phyloP scores from a whole-genome alignment of 192 early-diverging fungal genomes.

The Phycomyces nitens region DNA sequence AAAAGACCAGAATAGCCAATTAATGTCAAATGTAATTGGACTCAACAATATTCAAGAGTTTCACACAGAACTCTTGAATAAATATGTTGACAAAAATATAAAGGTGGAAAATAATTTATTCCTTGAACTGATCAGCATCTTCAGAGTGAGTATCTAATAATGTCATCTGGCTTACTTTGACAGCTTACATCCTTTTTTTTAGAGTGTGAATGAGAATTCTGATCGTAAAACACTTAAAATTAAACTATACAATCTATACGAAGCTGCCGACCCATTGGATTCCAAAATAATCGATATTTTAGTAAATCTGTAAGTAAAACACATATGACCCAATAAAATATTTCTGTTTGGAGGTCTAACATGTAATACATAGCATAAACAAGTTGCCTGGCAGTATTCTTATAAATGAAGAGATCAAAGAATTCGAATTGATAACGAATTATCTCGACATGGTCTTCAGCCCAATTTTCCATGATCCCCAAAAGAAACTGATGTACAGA shows the following conservation, averaged over 20 bases:
- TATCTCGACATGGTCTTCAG: conserved; percentile 9
- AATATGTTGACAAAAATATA: conserved; percentile 11
- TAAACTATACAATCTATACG: conserved; percentile 14
- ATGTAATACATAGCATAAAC: conserved; percentile 16
- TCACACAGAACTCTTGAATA: conserved; percentile 15
- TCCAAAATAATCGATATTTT: conserved; percentile 19
- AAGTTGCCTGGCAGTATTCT: conserved; percentile 17
- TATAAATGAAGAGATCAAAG: conserved; percentile 19
- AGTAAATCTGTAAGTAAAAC: conserved; percentile 11
- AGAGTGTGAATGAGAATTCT: conserved; percentile 16
- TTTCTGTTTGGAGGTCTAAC: conserved; percentile 18
- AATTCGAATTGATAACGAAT: conserved; percentile 14
- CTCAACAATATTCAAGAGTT: conserved; percentile 14
- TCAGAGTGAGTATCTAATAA: conserved; percentile 14
- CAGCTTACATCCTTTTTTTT: conserved; percentile 16
- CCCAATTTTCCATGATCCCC: conserved; percentile 9
- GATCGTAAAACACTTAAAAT: conserved; percentile 17
- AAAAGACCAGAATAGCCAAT: conserved; percentile 13
- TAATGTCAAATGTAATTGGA: conserved; percentile 14
- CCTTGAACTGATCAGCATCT: conserved; percentile 10
- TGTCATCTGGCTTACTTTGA: conserved; percentile 13
- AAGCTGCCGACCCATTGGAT: conserved; percentile 10
- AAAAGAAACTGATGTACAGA: conserved; percentile 18
- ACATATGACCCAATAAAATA: conserved; percentile 7
- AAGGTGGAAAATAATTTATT: conserved; percentile 13